Base-by-base conservation (phyloP, 148 eudicot genomes). In the Vaccinium darrowii region DNA sequence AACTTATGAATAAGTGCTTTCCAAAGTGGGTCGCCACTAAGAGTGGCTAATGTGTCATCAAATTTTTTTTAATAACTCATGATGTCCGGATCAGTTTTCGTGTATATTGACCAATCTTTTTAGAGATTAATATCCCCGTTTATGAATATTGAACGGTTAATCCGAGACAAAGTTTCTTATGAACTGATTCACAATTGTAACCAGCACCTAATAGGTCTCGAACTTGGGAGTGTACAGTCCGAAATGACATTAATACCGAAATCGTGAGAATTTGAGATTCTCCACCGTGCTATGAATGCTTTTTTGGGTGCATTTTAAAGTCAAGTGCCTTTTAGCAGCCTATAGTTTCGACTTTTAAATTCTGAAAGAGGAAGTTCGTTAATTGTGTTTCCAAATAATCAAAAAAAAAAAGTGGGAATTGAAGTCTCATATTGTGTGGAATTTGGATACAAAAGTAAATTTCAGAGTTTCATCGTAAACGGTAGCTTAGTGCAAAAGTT, bases 11-110 rank as follows among this genome's bases (percentile, higher is more conserved):
- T 23, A 75, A 75, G 63, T 76, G 87, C 84, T 76, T 75, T 82
- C 79, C 57, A 19, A 67, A 81, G 72, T 82, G 73, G 72, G 36
- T 78, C 83, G 69, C 85, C 88, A 86, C 85, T 69, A 53, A 78
- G 82, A 67, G 83, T 78, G 83, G 85, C 83, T 56, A 53, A 86
- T 83, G 88, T 83, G 85, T 77, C 88, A 63, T 56, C 72, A 62
- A 56, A 62, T 23, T 5, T 12, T 23, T 5, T 23, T 51, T 14
- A 8, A 62, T 62, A 21, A n/a, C 23, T 62, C 25, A 2, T 1
- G 69, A 8, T 21, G 27, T 21, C 12, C 19, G 4, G 12, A 21
- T n/a, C n/a, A 60, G 10, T 9, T 60, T 0, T 19, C 10, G 0
- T 19, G 23, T n/a, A 19, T 19, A 7, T 60, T 23, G 23, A 60